A percentile compares a stretch with the other conserved stretches of the same genome.
Conservation (phyloP, 2,329 filamentous ascomycete species). For the Truncatella angustata region DNA sequence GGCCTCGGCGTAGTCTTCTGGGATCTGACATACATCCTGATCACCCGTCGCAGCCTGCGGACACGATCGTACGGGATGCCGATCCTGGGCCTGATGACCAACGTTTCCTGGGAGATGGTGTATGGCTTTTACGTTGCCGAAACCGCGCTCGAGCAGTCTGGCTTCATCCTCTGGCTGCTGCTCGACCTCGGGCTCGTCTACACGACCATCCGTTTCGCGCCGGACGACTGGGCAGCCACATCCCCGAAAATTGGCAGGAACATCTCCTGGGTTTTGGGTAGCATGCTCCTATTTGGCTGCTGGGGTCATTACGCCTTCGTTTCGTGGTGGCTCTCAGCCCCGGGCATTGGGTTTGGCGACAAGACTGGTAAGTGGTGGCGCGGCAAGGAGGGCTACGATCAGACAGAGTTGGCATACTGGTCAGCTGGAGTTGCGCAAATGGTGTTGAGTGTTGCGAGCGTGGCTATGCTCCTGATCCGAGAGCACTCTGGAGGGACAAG, state of each 20-base stretch:
- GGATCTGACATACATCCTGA: conserved; percentile 45
- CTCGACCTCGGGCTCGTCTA: conserved; percentile 48
- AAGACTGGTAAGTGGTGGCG: conserved; percentile 45
- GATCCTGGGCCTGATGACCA: conserved; percentile 44
- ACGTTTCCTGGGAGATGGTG: conserved; percentile 52
- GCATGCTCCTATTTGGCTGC: conserved; percentile 34
- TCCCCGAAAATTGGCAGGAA: conserved; percentile 41
- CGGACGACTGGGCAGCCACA: conserved; percentile 36
- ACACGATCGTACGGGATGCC: conserved; percentile 50
- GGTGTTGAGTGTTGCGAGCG: conserved; percentile 35
- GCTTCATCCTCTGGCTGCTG: conserved; percentile 47
- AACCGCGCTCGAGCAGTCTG: conserved; percentile 37
- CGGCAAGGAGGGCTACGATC: conserved; percentile 40
- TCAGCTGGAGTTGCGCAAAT: conserved; percentile 44
- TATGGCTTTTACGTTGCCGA: conserved; percentile 47
- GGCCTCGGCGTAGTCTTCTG: conserved; percentile 37
- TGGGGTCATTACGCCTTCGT: conserved; percentile 41
- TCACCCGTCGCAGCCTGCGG: conserved; percentile 41
- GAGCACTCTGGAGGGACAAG: conserved; percentile 47
- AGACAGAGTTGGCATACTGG: conserved; percentile 49
- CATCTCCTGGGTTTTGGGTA: conserved; percentile 33
- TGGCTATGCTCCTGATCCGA: conserved; percentile 43
- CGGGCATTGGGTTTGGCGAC: conserved; percentile 38
- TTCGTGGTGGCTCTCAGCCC: conserved; percentile 44
- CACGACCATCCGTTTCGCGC: conserved; percentile 41